Evolutionary conservation across 192 early-diverging fungal species (phyloP).

Genomic region (Coemansia sp.): DNA sequence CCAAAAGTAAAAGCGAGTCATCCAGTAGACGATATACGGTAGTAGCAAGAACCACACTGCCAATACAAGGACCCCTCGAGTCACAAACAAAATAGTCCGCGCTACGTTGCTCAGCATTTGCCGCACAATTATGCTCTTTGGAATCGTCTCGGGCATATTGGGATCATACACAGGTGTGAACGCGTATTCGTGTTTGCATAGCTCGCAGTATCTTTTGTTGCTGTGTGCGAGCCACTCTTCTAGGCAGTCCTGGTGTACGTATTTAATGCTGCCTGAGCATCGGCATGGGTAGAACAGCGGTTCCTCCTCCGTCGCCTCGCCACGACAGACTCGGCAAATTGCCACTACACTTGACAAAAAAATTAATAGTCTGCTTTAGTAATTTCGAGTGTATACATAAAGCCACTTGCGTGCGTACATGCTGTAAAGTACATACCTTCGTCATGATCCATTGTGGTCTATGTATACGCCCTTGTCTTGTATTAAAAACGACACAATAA

Average conservation of each 20-base stretch:
- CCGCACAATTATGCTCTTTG: constrained; percentile 61
- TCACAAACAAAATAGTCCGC: constrained; percentile 40
- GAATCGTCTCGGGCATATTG: constrained; percentile 73
- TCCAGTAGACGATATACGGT: constrained; percentile 82
- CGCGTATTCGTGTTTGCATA: constrained; percentile 83
- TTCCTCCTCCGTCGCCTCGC: constrained; percentile 73
- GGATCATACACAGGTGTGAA: constrained; percentile 82
- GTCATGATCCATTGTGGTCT: constrained; percentile 26
- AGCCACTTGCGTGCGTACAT: not conserved
- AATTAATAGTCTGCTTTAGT: constrained; percentile 4
- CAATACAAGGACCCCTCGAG: constrained; percentile 66
- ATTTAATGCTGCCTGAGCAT: constrained; percentile 93
- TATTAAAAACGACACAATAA: not conserved
- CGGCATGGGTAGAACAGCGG: constrained; percentile 94
- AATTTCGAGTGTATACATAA: not conserved
- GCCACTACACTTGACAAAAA: constrained; percentile 45
- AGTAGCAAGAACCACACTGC: constrained; percentile 80
- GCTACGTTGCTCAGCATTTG: constrained; percentile 58
- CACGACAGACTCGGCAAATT: constrained; percentile 84
- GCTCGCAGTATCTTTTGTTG: constrained; percentile 81
- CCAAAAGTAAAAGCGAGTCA: constrained; percentile 87
- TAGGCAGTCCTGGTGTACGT: constrained; percentile 90
- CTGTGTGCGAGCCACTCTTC: constrained; percentile 84
- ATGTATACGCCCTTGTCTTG: not conserved
- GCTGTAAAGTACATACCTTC: constrained; percentile 23